Base-by-base conservation (phyloP, 73 alveolate species). In the Tetrahymena malaccensis region DNA sequence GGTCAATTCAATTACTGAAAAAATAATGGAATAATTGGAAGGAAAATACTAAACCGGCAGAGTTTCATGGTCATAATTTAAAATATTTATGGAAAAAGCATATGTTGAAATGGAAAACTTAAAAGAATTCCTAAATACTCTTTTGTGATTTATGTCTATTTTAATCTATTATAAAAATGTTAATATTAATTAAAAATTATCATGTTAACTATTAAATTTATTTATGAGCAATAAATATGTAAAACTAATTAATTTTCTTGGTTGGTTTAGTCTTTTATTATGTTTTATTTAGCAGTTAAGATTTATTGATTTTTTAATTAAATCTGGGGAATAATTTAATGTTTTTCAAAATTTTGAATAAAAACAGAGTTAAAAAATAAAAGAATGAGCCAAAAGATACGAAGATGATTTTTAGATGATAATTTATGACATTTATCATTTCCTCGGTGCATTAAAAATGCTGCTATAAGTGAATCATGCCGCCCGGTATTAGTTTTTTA, bases 61-160 rank as follows among this genome's bases (percentile, higher is more conserved):
- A 85, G 95, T 35, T 89, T 43, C 95, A 34, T 95, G 97, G 97
- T 35, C 70, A 27, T 93, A 95, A 95, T 95, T 95, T 27, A 95
- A 95, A 57, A 50, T 31, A 70, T 95, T 50, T 55, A 95, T 95
- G 97, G 97, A 95, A 43, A 27, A 55, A 58, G 97, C 97, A 0
- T 57, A 70, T 85, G 93, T 35, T 33, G 83, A 95, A 95, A 85
- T 50, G 85, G 84, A 95, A 38, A 50, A 95, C 31, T 93, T 95
- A 95, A 95, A 85, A 37, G 56, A 38, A 21, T 95, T 95, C 89
- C 50, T 95, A 89, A 95, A 95, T n/a, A 27, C 43, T 31, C 34
- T 70, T 70, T 8, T 70, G 89, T 70, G 89, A 70, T 70, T 40
- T 4, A 7, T 10, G 15, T 40, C 44, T 40, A 8, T 40, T 40